A percentile compares a stretch with the other conserved stretches of the same genome.
Conservation (phyloP, 495 filamentous ascomycete genomes). For the Penicillium mononematosum region DNA sequence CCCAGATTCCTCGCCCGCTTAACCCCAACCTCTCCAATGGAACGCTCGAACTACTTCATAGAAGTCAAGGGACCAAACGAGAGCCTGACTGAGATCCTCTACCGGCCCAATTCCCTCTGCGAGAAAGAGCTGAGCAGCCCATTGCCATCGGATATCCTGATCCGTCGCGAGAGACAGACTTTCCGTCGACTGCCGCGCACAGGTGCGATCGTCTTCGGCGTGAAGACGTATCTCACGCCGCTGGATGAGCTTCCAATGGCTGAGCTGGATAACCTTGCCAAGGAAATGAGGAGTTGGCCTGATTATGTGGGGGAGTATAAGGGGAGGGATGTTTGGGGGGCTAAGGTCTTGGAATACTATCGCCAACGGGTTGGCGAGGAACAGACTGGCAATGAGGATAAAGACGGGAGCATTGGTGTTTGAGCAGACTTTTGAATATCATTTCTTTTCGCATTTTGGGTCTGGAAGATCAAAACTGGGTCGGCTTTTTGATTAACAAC, state of each 20-base stretch:
- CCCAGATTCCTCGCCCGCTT: slow-evolving; percentile 50
- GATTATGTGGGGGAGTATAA: slow-evolving; percentile 54
- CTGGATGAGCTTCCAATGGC: slow-evolving; percentile 48
- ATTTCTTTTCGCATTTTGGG: slow-evolving; percentile 16
- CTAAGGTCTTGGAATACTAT: slow-evolving; percentile 46
- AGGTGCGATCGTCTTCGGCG: slow-evolving; percentile 52
- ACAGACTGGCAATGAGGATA: neutral
- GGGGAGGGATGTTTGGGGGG: slow-evolving; percentile 51
- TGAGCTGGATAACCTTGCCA: slow-evolving; percentile 44
- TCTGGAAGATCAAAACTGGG: slow-evolving; percentile 31
- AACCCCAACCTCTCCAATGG: slow-evolving; percentile 48
- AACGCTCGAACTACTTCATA: slow-evolving; percentile 55
- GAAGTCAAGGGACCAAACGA: slow-evolving; percentile 47
- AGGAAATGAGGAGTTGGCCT: slow-evolving; percentile 53
- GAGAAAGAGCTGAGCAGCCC: slow-evolving; percentile 34
- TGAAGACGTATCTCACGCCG: slow-evolving; percentile 51
- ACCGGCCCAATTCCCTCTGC: slow-evolving; percentile 35
- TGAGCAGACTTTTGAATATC: slow-evolving; percentile 13
- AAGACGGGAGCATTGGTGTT: slow-evolving; percentile 27
- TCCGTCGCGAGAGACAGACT: slow-evolving; percentile 56
- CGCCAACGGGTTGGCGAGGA: slow-evolving; percentile 22
- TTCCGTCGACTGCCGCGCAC: slow-evolving; percentile 52
- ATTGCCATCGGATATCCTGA: slow-evolving; percentile 42
- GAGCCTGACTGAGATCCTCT: slow-evolving; percentile 42
- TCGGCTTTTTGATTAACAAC: slow-evolving; percentile 37